Conservation (phyloP, 768 basidiomycete genomes). For the Rhizopogon rudus region DNA sequence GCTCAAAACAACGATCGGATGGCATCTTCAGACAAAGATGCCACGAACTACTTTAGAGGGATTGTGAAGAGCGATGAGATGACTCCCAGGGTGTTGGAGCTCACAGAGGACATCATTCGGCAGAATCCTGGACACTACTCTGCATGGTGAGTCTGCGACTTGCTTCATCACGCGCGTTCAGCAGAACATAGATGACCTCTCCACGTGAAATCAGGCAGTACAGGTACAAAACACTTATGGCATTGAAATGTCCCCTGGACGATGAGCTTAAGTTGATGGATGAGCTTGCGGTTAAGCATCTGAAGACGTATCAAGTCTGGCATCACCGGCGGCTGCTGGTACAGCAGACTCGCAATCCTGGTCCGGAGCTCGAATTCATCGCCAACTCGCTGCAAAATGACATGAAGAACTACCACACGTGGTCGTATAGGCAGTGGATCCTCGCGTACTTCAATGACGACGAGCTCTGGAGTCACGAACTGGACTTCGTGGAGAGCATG, state of each 20-base stretch:
- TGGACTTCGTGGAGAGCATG: conserved; percentile 70
- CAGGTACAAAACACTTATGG: conserved; percentile 81
- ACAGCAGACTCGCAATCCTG: conserved; percentile 44
- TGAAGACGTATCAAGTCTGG: conserved; percentile 99
- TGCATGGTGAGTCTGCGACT: conserved; percentile 65
- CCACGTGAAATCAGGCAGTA: conserved; percentile 68
- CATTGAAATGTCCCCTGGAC: conserved; percentile 61
- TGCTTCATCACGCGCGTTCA: background rate
- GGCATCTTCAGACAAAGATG: conserved; percentile 71
- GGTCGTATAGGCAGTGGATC: conserved; percentile 96
- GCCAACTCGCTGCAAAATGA: conserved; percentile 67
- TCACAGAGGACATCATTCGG: conserved; percentile 86
- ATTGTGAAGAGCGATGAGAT: conserved; percentile 75
- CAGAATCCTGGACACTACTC: conserved; percentile 96
- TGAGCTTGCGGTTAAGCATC: conserved; percentile 71
- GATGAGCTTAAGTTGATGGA: conserved; percentile 83
- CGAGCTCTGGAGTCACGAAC: conserved; percentile 67
- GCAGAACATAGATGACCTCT: background rate
- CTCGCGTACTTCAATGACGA: conserved; percentile 78
- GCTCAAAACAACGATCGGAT: conserved; percentile 5
- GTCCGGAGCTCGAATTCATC: conserved; percentile 78
- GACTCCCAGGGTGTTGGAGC: conserved; percentile 72
- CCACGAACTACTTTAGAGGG: conserved; percentile 88
- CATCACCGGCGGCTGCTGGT: conserved; percentile 82
- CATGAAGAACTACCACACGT: conserved; percentile 98